phyloP scores from a whole-genome alignment of 2,329 filamentous ascomycete genomes.

The Nannizziopsis arthrosporioides region DNA sequence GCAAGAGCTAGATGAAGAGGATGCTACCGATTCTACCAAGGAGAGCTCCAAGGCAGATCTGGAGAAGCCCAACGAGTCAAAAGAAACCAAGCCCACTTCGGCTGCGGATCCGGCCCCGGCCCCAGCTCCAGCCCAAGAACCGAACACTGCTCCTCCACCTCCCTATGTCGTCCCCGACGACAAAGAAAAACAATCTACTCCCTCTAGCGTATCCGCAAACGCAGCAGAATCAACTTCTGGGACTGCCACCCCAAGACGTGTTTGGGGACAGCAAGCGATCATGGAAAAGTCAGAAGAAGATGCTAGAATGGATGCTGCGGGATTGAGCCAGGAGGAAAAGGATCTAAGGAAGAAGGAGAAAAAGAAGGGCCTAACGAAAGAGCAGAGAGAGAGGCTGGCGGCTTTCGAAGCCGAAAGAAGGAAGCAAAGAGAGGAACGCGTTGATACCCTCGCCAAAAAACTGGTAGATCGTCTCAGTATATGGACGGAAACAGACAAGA shows the following conservation, averaged over 20 bases:
- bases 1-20: constrained; percentile 63
- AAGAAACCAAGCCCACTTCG: not conserved
- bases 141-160: constrained; percentile 8
- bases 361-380: constrained; percentile 74
- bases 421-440: constrained; percentile 74
- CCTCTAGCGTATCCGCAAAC: constrained; percentile 1
- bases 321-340: constrained; percentile 60
- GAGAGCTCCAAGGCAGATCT: constrained; percentile 36
- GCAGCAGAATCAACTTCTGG: constrained; percentile 27
- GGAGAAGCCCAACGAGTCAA: constrained; percentile 21
- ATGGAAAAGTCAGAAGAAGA: constrained; percentile 81
- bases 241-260: constrained; percentile 39
- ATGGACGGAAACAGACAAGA: constrained; percentile 96
- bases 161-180: constrained; percentile 13
- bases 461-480: constrained; percentile 79
- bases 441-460: constrained; percentile 72
- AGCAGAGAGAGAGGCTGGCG: constrained; percentile 82
- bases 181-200: constrained; percentile 13
- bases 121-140: not conserved
- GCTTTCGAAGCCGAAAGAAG: constrained; percentile 81
- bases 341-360: constrained; percentile 69
- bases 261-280: constrained; percentile 69
- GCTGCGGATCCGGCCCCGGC: no score
- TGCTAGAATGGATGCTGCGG: constrained; percentile 51
- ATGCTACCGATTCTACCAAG: constrained; percentile 43